Evolutionary conservation across 2,329 filamentous ascomycete genomes (phyloP).

Genomic region (Fusarium ambrosium): DNA sequence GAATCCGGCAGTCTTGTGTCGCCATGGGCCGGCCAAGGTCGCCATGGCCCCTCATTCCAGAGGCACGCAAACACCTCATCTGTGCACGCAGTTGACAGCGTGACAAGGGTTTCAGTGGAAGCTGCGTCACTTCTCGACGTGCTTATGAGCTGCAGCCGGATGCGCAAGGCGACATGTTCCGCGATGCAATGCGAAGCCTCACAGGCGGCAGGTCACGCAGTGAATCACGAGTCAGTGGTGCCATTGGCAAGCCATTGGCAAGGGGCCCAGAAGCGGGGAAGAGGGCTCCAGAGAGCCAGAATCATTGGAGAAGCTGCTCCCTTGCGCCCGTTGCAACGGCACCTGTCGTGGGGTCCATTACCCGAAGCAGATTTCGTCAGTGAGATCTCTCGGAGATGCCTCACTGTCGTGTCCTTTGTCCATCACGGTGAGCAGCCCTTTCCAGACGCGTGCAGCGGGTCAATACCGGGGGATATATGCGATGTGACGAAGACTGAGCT

Average conservation of each 20-base stretch:
- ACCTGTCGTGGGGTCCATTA: constrained; percentile 43
- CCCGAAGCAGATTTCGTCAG: constrained; percentile 28
- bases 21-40: constrained; percentile 20
- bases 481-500: constrained; percentile 29
- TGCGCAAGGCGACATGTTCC: constrained; percentile 25
- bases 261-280: constrained; percentile 20
- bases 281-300: neutral
- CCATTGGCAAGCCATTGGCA: constrained; percentile 36
- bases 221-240: constrained; percentile 38
- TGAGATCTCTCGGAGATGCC: constrained; percentile 25
- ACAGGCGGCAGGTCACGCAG: constrained; percentile 26
- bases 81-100: constrained; percentile 18
- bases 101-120: constrained; percentile 23
- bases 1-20: constrained; percentile 16
- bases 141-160: constrained; percentile 25
- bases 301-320: constrained; percentile 14
- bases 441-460: constrained; percentile 33
- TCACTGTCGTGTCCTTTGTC: constrained; percentile 15
- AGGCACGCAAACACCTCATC: constrained; percentile 11
- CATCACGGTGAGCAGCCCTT: constrained; percentile 28
- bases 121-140: constrained; percentile 37
- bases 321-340: constrained; percentile 40
- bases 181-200: constrained; percentile 34
- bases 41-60: constrained; percentile 20
- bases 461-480: constrained; percentile 21